Conservation (phyloP, 1,284 basidiomycete genomes). For the Irpex lacteus region DNA sequence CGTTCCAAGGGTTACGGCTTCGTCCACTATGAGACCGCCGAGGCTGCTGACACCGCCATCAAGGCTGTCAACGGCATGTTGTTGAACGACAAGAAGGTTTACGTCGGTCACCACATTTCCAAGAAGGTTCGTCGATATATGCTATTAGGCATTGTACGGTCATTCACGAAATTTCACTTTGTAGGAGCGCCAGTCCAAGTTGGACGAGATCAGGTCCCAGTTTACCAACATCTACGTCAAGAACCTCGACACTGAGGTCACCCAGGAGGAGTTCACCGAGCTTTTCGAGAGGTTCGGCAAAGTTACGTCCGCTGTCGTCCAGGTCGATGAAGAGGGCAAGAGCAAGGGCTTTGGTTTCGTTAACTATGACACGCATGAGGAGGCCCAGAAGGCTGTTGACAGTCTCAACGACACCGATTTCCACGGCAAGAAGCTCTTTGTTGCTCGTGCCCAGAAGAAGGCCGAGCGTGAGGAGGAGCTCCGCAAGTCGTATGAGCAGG, state of each 20-base stretch:
- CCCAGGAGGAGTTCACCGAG: constrained; percentile 85
- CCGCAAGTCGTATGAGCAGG: constrained; percentile 91
- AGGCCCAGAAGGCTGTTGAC: constrained; percentile 90
- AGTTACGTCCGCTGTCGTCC: constrained; percentile 88
- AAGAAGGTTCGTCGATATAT: constrained; percentile 72
- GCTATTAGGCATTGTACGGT: background rate
- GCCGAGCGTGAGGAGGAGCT: constrained; percentile 98
- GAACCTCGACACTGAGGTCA: constrained; percentile 87
- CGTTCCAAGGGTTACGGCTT: constrained; percentile 97
- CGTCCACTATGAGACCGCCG: constrained; percentile 98
- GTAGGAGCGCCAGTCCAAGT: constrained; percentile 94
- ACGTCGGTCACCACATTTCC: constrained; percentile 96
- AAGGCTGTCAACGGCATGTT: constrained; percentile 99
- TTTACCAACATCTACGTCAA: constrained; percentile 99
- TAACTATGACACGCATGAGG: constrained; percentile 93
- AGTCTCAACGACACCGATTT: constrained; percentile 86
- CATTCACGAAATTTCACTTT: background rate
- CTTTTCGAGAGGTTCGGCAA: constrained; percentile 82
- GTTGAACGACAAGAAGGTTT: constrained; percentile 99
- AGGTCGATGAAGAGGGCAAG: constrained; percentile 83
- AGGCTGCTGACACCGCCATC: constrained; percentile 95
- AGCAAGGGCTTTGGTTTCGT: constrained; percentile 99
- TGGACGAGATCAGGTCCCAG: constrained; percentile 95
- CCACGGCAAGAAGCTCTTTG: constrained; percentile 92
- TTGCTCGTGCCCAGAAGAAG: constrained; percentile 98